Evolutionary conservation across 805 yeast genomes (phyloP), one percentile per base, ranked within the genome.

Genomic region (Tetrapisispora fleetii): DNA sequence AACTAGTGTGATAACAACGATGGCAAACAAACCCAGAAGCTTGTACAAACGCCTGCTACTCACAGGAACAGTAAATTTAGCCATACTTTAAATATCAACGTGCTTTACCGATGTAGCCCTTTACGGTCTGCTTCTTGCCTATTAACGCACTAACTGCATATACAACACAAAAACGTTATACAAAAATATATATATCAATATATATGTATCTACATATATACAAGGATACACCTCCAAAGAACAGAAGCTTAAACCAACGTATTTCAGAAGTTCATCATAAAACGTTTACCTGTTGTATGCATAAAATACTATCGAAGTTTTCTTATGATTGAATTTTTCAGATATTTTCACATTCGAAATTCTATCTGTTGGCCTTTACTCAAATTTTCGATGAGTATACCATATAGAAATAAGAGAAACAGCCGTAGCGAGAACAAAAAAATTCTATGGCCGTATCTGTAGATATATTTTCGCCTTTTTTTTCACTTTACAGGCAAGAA

Each of bases 41-140:
- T 37, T 40, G 16, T 40, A 46, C 24, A 46, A 19, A 19, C 41
- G 40, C 28, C 36, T 46, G n/a, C 45, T 40, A 36, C 45, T 46
- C 13, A 33, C 21, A 2, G 48, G 48, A 32, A 45, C 39, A 21
- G 43, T 45, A 24, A 45, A 19, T 21, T 32, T 39, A 27, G 43
- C 33, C 48, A 45, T 45, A 4, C 30, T 37, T 21, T 21, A 33
- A 9, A 24, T 40, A 22, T 40, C 16, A n/a, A 21, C 13, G 5
- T 32, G 35, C 35, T 11, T 11, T 28, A 11, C 35, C n/a, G 5
- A 14, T 32, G 13, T 14, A 13, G n/a, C n/a, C n/a, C 10, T 14
- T 32, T 32, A 13, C 14, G 10, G 10, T 24, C 4, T 24, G 28
- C 28, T 24, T 24, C 28, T 4, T 24, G 8, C 8, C 28, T 6